A percentile compares a stretch with the other conserved stretches of the same genome.
Conservation (phyloP, 768 basidiomycete species). For the Gymnopilus junonius region DNA sequence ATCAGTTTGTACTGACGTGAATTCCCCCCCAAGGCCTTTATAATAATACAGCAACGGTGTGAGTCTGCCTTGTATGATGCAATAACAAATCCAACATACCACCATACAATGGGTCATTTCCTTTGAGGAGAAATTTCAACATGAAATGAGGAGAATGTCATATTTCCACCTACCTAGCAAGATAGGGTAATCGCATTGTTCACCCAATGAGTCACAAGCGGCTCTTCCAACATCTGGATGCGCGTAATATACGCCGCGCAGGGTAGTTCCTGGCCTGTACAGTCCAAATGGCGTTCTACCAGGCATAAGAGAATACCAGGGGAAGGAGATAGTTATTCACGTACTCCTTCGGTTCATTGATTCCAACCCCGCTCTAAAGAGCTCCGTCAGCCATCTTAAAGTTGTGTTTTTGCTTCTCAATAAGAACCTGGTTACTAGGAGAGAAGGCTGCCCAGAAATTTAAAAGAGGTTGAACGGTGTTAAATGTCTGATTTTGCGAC, state of each 20-base stretch:
- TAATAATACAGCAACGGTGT: too few species aligned
- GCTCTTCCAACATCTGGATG: conserved; percentile 68
- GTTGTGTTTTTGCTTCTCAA: background rate
- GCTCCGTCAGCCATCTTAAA: background rate
- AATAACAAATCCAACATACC: conserved; percentile 45
- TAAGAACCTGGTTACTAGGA: conserved; percentile 68
- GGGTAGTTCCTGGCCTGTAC: conserved; percentile 78
- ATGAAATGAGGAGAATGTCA: background rate
- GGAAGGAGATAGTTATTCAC: conserved; percentile 15
- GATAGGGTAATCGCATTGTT: conserved; percentile 77
- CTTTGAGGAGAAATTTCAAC: conserved; percentile 33
- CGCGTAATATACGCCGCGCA: conserved; percentile 73
- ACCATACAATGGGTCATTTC: conserved; percentile 80
- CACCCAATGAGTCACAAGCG: conserved; percentile 67
- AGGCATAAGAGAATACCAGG: background rate
- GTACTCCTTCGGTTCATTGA: conserved; percentile 73
- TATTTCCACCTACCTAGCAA: conserved; percentile 55
- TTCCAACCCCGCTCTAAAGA: conserved; percentile 70
- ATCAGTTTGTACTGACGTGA: conserved; percentile 58
- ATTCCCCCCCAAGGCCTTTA: conserved; percentile 81
- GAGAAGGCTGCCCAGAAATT: conserved; percentile 86
- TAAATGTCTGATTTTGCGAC: conserved; percentile 75
- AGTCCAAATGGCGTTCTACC: conserved; percentile 74
- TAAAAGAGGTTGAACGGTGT: conserved; percentile 73
- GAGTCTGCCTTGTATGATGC: too few species aligned